These are phyloP conservation scores for Populus trichocarpa DNA, from an alignment of 441 rosid species.

Conservation along the genomic window DNA sequence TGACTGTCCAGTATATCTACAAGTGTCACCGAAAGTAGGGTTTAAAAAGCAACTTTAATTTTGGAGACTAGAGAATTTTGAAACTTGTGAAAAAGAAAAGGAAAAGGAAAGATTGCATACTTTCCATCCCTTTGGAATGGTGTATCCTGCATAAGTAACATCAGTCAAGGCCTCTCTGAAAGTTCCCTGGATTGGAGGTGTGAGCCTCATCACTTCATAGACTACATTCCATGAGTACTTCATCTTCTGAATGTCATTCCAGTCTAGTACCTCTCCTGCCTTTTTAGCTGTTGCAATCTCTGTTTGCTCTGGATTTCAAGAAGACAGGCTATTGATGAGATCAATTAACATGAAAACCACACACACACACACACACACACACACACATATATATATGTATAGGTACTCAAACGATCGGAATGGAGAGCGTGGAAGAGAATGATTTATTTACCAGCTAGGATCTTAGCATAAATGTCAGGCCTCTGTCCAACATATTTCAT, in stretches of 20 bases:
- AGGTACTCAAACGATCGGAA: background rate
- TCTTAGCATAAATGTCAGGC: constrained; percentile 24
- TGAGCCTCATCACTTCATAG: constrained; percentile 32
- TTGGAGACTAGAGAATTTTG: too few relatives aligned
- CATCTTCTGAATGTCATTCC: constrained; percentile 32
- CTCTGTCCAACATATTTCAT: constrained; percentile 38
- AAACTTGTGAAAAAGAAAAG: too few relatives aligned
- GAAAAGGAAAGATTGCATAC: background rate
- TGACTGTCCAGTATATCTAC: constrained; percentile 34
- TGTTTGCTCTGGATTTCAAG: constrained; percentile 22
- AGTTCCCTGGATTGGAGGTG: constrained; percentile 34
- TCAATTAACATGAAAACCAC: background rate
- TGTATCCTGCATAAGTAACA: constrained; percentile 28
- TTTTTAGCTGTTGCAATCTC: constrained; percentile 18
- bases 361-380: background rate
- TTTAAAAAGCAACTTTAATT: background rate
- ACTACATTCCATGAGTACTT: constrained; percentile 30
- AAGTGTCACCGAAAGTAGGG: background rate
- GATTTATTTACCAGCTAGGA: constrained; percentile 17
- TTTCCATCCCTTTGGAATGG: constrained; percentile 43
- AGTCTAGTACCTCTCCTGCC: constrained; percentile 16
- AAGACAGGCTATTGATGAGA: background rate
- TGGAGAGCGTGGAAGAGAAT: background rate
- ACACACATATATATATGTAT: background rate
- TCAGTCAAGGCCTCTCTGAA: constrained; percentile 31